Evolutionary conservation across 2,329 filamentous ascomycete genomes (phyloP), one percentile per base, ranked within the genome.

Genomic region (Aspergillus tamarii): DNA sequence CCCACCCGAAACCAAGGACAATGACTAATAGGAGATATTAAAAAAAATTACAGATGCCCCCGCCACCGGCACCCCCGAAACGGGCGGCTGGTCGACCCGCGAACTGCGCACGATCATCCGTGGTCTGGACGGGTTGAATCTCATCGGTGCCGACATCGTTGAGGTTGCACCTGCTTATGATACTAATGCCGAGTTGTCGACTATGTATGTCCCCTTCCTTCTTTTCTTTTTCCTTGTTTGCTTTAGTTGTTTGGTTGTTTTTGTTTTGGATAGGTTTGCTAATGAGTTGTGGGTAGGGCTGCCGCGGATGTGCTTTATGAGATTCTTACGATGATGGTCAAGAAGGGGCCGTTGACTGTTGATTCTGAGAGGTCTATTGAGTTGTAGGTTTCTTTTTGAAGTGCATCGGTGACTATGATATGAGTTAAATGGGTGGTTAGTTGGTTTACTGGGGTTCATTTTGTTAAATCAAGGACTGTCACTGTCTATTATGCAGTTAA

Each of bases 271-370:
- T 6, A 39, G 23, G 4, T 46, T 41, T 57, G 28, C 43, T 52
- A 32, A 14, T 39, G 11, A 10, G 2, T 61, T 16, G 39, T 36
- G 30, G 12, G 7, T 50, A 77, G 74, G 74, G 80, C 79, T 46
- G 80, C 79, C 6, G 79, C 80, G 16, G 85, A 93, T 76, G 86
- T 87, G 0, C 78, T 94, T 23, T 94, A 90, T 72, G 91, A 94
- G 77, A 87, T 94, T 55, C 91, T 93, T 86, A 91, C 87, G 14
- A 84, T 94, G 65, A 94, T 93, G 91, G 90, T 93, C 19, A 92
- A 93, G 84, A 89, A 88, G 70, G 91, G 91, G 0, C 89, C 90
- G 0, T 79, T 92, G 67, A 70, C 66, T 9, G 50, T 72, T 36
- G 16, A 41, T n/a, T 28, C 59, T 6, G 48, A 21, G 0, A 28